These are phyloP conservation scores for Eucalyptus sp. DNA, from an alignment of 345 rosid species.

Conservation along the genomic window DNA sequence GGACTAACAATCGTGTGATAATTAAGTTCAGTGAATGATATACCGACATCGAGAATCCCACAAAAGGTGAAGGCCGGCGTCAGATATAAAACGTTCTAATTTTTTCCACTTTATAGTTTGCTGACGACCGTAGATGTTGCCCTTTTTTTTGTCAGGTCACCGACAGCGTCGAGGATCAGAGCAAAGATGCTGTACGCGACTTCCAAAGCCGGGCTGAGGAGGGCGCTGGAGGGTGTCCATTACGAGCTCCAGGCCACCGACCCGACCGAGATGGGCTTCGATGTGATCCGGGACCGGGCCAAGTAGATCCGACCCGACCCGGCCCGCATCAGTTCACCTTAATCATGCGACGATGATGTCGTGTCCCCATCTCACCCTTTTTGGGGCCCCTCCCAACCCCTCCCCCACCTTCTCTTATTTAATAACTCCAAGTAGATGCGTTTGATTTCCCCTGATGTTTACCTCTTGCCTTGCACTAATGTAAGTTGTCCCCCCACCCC, in stretches of 20 bases:
- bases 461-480: constrained; percentile 1
- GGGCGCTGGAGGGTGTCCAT: constrained; percentile 82
- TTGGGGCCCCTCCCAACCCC: not conserved
- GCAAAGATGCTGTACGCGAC: constrained; percentile 88
- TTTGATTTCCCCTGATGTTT: not conserved
- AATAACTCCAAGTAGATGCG: constrained; percentile 24
- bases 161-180: constrained; percentile 72
- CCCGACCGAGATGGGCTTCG: constrained; percentile 92
- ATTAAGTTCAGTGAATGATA: not conserved
- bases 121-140: not conserved
- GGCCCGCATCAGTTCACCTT: not conserved
- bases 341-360: not conserved
- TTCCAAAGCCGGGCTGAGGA: constrained; percentile 74
- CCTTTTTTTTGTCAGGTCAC: constrained; percentile 38
- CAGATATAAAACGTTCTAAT: not conserved
- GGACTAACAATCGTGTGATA: not conserved
- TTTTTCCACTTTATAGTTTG: not conserved
- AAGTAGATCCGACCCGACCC: constrained; percentile 10
- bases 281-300: constrained; percentile 71
- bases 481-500: not conserved
- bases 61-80: not conserved
- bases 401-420: constrained; percentile 9
- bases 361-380: not conserved
- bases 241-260: constrained; percentile 97
- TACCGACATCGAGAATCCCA: not conserved